phyloP scores from a whole-genome alignment of 352 stramenopile species.

The Hyaloperonospora arabidopsidis region DNA sequence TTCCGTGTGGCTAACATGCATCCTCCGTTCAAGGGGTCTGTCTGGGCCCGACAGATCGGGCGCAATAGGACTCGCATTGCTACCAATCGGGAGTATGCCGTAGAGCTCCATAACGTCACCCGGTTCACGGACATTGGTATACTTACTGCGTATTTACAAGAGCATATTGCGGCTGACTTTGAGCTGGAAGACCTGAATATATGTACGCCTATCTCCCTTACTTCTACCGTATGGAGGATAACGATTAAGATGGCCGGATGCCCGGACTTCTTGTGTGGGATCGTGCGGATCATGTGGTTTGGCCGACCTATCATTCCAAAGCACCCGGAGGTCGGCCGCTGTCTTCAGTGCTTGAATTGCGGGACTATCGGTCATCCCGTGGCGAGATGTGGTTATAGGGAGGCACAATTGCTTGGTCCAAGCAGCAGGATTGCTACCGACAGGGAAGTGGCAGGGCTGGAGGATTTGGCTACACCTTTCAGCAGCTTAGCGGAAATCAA shows the following conservation, averaged over 20 bases:
- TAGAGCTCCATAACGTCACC: neutral
- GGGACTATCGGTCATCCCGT: neutral
- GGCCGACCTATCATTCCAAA: neutral
- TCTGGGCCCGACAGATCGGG: neutral
- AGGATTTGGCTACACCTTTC: no score
- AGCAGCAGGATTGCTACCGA: neutral
- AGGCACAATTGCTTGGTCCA: neutral
- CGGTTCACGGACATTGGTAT: neutral
- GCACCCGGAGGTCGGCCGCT: neutral
- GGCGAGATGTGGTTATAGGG: neutral
- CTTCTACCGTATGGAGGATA: constrained; percentile 1
- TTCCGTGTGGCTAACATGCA: no score
- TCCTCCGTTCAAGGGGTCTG: neutral
- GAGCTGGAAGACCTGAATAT: neutral
- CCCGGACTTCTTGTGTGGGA: neutral
- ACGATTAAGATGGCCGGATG: neutral
- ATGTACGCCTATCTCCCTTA: neutral
- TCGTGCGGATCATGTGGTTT: neutral
- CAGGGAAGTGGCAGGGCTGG: no score
- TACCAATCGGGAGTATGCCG: neutral
- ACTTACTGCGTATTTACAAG: neutral
- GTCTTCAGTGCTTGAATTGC: neutral
- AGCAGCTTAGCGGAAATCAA: no score
- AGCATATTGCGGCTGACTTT: neutral
- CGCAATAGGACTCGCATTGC: no score